Evolutionary conservation across 768 basidiomycete species (phyloP).

Genomic region (Mycena venus): DNA sequence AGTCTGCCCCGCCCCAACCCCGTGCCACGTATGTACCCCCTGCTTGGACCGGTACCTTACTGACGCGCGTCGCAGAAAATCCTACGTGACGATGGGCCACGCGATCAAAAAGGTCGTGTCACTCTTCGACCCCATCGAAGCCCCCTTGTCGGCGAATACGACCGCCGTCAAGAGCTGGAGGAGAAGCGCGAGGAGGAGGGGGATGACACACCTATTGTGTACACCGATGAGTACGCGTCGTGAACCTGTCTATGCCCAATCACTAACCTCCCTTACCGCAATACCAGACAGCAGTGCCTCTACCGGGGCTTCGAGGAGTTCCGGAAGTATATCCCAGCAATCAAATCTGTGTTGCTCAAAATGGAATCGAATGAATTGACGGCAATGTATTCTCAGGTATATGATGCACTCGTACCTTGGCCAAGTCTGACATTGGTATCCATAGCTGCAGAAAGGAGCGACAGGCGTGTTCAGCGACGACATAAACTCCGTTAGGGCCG

Average conservation of each 20-base stretch:
- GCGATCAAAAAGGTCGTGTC: background rate
- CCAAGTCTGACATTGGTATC: background rate
- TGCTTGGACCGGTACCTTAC: background rate
- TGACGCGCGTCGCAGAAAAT: background rate
- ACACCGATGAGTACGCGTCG: background rate
- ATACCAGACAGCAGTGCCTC: slow-evolving; percentile 6
- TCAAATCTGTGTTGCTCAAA: background rate
- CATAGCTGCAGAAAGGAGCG: slow-evolving; percentile 42
- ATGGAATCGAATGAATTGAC: background rate
- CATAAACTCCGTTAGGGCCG: slow-evolving; percentile 32
- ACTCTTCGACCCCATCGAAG: background rate
- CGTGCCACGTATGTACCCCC: background rate
- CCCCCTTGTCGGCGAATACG: background rate
- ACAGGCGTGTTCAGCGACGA: slow-evolving; percentile 40
- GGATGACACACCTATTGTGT: background rate
- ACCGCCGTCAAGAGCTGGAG: slow-evolving; percentile 1
- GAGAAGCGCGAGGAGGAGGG: background rate
- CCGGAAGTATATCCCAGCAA: background rate
- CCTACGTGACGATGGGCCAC: background rate
- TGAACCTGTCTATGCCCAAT: no score
- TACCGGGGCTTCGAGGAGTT: slow-evolving; percentile 30
- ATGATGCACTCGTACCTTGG: background rate
- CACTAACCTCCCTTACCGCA: background rate
- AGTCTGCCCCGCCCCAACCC: background rate
- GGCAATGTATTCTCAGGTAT: background rate